A percentile compares a stretch with the other conserved stretches of the same genome.
These are phyloP conservation scores for Kurtzmaniella natalensis DNA, from an alignment of 1,139 yeast genomes.

Conservation along the genomic window DNA sequence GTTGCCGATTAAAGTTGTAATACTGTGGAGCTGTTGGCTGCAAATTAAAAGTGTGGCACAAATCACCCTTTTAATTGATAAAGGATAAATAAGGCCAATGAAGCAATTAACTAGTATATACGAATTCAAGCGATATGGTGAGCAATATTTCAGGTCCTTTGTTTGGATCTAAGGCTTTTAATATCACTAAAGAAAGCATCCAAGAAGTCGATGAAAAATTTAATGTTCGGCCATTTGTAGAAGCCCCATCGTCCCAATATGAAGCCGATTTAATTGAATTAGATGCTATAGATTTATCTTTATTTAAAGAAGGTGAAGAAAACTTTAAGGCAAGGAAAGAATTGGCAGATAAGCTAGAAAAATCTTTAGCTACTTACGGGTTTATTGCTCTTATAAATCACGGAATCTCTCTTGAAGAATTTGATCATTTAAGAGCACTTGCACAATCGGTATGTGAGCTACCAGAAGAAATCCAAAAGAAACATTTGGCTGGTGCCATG, in stretches of 20 bases:
- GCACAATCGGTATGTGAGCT: constrained; percentile 21
- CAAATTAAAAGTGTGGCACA: not conserved
- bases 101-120: too few species aligned
- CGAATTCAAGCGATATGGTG: too few species aligned
- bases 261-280: constrained; percentile 10
- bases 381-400: constrained; percentile 19
- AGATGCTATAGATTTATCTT: constrained; percentile 17
- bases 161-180: not conserved
- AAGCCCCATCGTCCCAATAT: constrained; percentile 15
- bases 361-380: constrained; percentile 19
- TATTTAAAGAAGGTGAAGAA: constrained; percentile 17
- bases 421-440: constrained; percentile 17
- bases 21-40: not conserved
- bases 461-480: constrained; percentile 17
- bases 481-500: constrained; percentile 25
- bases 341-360: constrained; percentile 18
- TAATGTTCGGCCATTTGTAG: constrained; percentile 19
- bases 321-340: constrained; percentile 10
- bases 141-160: too few species aligned
- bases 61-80: too few species aligned
- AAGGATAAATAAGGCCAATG: not conserved
- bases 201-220: constrained; percentile 15
- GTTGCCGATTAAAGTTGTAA: not conserved
- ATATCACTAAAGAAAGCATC: constrained; percentile 4
- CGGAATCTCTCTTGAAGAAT: constrained; percentile 15